Conservation (phyloP, 2,329 filamentous ascomycete species). For the Talaromyces marneffei region DNA sequence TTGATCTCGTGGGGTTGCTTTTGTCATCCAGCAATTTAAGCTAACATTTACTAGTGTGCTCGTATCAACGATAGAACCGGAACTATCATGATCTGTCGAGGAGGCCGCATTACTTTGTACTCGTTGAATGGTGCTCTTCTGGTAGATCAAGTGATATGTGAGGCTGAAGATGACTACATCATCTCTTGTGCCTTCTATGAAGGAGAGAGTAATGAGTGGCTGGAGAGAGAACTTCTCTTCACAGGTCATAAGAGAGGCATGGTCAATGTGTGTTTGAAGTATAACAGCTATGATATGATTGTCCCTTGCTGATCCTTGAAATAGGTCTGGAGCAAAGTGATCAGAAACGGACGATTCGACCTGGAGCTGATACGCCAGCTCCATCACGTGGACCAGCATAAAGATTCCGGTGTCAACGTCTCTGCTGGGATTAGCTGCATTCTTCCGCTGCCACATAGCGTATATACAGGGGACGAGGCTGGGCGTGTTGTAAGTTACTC, state of each 20-base stretch:
- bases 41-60: constrained; percentile 58
- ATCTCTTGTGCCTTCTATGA: constrained; percentile 88
- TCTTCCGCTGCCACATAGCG: constrained; percentile 69
- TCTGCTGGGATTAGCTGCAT: constrained; percentile 76
- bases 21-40: constrained; percentile 6
- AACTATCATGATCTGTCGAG: constrained; percentile 79
- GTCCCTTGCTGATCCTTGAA: background rate
- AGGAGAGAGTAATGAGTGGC: constrained; percentile 82
- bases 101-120: constrained; percentile 68
- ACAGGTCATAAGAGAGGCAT: constrained; percentile 80
- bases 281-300: background rate
- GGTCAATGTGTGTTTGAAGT: constrained; percentile 56
- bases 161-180: constrained; percentile 66
- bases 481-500: constrained; percentile 69
- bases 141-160: constrained; percentile 74
- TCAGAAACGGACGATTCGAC: constrained; percentile 61
- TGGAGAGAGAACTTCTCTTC: constrained; percentile 78
- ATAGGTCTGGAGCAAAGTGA: constrained; percentile 53
- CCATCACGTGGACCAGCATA: constrained; percentile 68
- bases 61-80: constrained; percentile 86
- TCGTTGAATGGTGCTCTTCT: constrained; percentile 82
- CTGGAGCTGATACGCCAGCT: constrained; percentile 74
- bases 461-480: constrained; percentile 93
- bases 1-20: background rate
- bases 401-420: constrained; percentile 53